Conservation (phyloP, 345 rosid genomes). For the Salix caprea region DNA sequence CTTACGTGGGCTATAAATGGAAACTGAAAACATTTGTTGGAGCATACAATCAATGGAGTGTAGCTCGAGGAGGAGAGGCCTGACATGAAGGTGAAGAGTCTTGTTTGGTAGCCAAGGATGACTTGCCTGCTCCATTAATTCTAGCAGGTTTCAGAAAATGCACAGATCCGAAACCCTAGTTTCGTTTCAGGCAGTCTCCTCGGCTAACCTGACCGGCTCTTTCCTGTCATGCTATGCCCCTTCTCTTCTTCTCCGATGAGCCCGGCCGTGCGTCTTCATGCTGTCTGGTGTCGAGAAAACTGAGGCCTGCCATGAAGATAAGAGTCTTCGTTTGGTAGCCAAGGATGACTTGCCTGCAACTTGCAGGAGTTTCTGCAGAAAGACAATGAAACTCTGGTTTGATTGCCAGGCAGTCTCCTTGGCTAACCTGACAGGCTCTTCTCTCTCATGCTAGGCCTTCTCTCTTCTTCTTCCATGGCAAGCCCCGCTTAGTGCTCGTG, state of each 20-base stretch:
- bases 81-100: conserved; percentile 40
- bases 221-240: conserved; percentile 30
- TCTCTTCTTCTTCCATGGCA: conserved; percentile 19
- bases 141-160: neutral
- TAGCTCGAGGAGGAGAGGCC: conserved; percentile 20
- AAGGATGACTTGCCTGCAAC: conserved; percentile 40
- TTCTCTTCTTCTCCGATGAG: conserved; percentile 6
- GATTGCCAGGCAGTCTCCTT: conserved; percentile 34
- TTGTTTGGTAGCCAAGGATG: conserved; percentile 52
- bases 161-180: neutral
- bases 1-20: neutral
- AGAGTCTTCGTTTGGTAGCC: conserved; percentile 32
- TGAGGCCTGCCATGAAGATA: conserved; percentile 32
- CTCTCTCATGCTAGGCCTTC: conserved; percentile 36
- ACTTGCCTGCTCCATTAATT: conserved; percentile 40
- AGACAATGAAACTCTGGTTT: neutral
- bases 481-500: neutral
- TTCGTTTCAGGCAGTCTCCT: conserved; percentile 36
- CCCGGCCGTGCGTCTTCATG: neutral
- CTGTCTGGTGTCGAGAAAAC: neutral
- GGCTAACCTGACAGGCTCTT: conserved; percentile 30
- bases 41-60: neutral
- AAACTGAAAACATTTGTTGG: neutral
- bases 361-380: neutral
- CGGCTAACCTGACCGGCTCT: conserved; percentile 36